phyloP scores from a whole-genome alignment of 139 green algal genomes.

The Ulvella scutata region DNA sequence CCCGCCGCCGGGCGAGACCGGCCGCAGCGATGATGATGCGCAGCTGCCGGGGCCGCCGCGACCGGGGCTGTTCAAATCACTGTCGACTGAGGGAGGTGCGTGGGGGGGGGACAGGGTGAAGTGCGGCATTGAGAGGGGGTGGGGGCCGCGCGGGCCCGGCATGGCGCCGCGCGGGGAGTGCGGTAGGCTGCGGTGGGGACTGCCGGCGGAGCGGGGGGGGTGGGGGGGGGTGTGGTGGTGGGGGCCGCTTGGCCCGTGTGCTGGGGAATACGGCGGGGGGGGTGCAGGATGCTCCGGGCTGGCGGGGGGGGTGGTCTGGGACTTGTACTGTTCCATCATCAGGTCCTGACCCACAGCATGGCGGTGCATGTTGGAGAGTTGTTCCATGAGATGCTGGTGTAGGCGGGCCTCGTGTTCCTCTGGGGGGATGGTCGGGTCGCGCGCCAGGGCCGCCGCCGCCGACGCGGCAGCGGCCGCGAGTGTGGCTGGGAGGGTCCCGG shows the following conservation, averaged over 20 bases:
- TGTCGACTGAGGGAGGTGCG: background rate
- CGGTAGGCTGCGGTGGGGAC: background rate
- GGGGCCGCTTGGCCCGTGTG: too few relatives aligned
- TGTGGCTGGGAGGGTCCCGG: background rate
- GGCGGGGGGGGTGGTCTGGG: too few relatives aligned
- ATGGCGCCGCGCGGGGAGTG: background rate
- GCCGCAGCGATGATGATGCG: too few relatives aligned
- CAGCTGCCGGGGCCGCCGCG: too few relatives aligned
- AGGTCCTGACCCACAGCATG: background rate
- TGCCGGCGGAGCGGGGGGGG: too few relatives aligned
- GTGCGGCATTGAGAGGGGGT: background rate
- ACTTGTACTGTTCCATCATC: background rate
- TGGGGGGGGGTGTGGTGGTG: too few relatives aligned
- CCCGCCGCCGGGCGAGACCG: too few relatives aligned
- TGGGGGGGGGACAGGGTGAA: background rate
- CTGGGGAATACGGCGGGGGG: too few relatives aligned
- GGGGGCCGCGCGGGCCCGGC: background rate
- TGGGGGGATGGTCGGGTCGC: background rate
- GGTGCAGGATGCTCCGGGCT: too few relatives aligned
- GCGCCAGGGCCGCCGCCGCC: background rate
- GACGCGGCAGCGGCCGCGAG: background rate
- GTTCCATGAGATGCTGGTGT: background rate
- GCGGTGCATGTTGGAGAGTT: slow-evolving; percentile 1
- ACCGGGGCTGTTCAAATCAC: background rate
- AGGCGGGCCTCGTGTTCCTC: background rate